These are phyloP conservation scores for Amphicarpaea edgeworthii DNA, from an alignment of 306 rosid genomes.

Conservation along the genomic window DNA sequence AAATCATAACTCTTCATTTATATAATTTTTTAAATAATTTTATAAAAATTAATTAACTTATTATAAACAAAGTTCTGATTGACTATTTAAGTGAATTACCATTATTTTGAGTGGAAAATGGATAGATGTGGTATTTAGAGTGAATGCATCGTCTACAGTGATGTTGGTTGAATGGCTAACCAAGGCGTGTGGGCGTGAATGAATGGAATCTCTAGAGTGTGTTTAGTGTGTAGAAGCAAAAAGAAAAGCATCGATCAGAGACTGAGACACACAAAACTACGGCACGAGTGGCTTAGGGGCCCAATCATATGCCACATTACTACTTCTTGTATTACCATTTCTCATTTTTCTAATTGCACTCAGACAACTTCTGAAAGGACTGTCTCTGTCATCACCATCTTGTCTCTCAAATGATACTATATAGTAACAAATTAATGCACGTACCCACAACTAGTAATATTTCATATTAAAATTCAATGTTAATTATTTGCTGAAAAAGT, in stretches of 20 bases:
- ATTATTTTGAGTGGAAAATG: background rate
- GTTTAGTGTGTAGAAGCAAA: background rate
- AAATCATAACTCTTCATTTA: too few relatives aligned
- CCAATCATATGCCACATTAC: constrained; percentile 45
- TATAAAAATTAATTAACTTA: too few relatives aligned
- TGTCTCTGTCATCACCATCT: constrained; percentile 1
- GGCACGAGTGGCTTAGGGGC: constrained; percentile 47
- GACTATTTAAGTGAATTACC: too few relatives aligned
- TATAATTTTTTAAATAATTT: too few relatives aligned
- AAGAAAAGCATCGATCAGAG: too few relatives aligned
- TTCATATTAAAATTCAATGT: too few relatives aligned
- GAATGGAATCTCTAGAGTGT: background rate
- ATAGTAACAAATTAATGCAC: background rate
- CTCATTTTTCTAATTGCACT: background rate
- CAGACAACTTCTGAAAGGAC: background rate
- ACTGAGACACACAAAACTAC: too few relatives aligned
- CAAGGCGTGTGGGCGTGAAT: constrained; percentile 75
- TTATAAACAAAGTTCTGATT: too few relatives aligned
- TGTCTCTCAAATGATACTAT: background rate
- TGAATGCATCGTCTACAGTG: constrained; percentile 61
- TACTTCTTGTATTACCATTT: constrained; percentile 33
- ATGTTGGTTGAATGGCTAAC: constrained; percentile 91
- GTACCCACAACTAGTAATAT: background rate
- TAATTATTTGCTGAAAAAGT: too few relatives aligned
- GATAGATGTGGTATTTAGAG: constrained; percentile 39